These are phyloP conservation scores for Exserohilum turcica DNA, from an alignment of 2,329 filamentous ascomycete genomes.

Conservation along the genomic window DNA sequence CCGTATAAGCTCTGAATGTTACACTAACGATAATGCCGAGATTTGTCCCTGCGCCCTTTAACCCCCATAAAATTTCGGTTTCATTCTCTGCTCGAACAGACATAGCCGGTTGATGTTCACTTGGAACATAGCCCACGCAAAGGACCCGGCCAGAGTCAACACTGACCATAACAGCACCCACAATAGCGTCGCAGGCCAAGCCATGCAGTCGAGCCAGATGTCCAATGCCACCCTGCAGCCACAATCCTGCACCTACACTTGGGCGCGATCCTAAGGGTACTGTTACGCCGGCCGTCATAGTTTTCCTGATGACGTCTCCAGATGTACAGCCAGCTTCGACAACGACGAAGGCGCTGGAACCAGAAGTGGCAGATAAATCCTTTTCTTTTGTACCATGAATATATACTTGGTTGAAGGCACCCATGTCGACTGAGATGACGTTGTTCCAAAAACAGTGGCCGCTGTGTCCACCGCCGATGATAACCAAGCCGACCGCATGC, in stretches of 20 bases:
- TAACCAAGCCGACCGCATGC: constrained; percentile 52
- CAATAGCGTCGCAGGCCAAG: constrained; percentile 63
- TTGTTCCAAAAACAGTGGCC: constrained; percentile 61
- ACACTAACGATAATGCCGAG: constrained; percentile 63
- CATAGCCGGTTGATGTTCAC: constrained; percentile 48
- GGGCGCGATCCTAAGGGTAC: constrained; percentile 66
- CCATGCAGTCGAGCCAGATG: constrained; percentile 62
- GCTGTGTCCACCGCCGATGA: constrained; percentile 65
- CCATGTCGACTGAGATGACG: constrained; percentile 64
- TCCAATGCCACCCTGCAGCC: constrained; percentile 69
- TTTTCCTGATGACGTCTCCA: constrained; percentile 57
- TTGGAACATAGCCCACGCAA: constrained; percentile 59
- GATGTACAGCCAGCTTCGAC: constrained; percentile 62
- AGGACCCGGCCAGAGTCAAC: constrained; percentile 56
- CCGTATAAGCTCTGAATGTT: constrained; percentile 55
- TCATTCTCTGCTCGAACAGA: constrained; percentile 55
- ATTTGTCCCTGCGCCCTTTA: constrained; percentile 65
- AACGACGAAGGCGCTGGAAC: constrained; percentile 50
- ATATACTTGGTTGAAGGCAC: constrained; percentile 58
- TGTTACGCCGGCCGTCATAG: constrained; percentile 57
- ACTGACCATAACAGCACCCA: constrained; percentile 65
- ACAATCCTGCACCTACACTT: constrained; percentile 66
- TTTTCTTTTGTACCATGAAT: constrained; percentile 37
- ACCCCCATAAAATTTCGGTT: constrained; percentile 61
- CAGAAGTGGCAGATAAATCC: constrained; percentile 15